Evolutionary conservation across 2,329 filamentous ascomycete species (phyloP).

Genomic region (Chalaropsis thielavioides): DNA sequence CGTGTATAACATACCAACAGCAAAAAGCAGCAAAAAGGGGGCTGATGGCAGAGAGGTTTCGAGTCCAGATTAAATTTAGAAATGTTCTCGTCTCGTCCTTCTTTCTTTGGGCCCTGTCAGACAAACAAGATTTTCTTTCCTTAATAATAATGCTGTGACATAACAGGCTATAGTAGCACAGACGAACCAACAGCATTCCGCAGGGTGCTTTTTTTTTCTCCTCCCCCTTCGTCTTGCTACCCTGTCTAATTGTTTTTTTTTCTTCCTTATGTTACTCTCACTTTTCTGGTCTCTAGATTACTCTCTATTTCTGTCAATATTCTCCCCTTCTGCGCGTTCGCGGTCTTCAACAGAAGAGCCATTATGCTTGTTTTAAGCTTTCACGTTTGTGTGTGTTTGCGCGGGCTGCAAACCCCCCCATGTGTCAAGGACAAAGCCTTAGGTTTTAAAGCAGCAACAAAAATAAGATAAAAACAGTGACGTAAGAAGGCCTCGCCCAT

Average conservation of each 20-base stretch:
- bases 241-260: neutral
- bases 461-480: too few relatives aligned
- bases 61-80: neutral
- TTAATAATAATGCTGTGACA: neutral
- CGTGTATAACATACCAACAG: neutral
- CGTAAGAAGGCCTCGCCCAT: too few relatives aligned
- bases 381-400: neutral
- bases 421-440: neutral
- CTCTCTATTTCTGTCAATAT: neutral
- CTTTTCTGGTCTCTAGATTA: neutral
- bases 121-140: neutral
- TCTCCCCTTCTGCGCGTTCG: neutral
- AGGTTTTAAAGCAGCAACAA: too few relatives aligned
- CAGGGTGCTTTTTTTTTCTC: neutral
- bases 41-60: neutral
- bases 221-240: neutral
- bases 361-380: constrained; percentile 1
- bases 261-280: neutral
- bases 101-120: neutral
- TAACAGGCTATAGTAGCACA: neutral
- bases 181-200: neutral
- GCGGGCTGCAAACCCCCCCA: neutral
- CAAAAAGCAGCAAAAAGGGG: neutral
- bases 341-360: neutral
- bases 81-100: neutral